Percentiles rank a stretch among this genome's conserved stretches.
Conservation (phyloP, 352 stramenopile species). For the Stramenopiles sp. region DNA sequence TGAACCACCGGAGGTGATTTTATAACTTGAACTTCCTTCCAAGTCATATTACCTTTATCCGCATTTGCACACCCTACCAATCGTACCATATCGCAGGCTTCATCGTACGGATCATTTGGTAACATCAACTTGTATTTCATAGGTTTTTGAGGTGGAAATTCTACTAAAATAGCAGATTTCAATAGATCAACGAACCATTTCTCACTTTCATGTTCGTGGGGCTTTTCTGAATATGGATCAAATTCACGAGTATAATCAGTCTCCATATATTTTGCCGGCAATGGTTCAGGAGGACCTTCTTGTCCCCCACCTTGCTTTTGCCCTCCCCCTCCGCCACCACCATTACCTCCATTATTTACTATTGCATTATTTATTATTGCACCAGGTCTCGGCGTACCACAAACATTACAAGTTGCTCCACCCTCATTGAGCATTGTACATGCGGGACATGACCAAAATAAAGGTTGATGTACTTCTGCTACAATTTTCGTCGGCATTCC, state of each 20-base stretch:
- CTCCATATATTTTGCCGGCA: conserved; percentile 32
- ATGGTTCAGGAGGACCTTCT: too few species aligned
- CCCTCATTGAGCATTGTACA: conserved; percentile 54
- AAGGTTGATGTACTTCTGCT: conserved; percentile 37
- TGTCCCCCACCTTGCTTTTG: too few species aligned
- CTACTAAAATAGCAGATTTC: conserved; percentile 30
- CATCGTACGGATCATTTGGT: too few species aligned
- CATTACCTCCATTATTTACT: not conserved
- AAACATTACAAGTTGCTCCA: conserved; percentile 46
- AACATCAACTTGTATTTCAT: too few species aligned
- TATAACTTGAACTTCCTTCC: too few species aligned
- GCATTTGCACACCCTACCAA: too few species aligned
- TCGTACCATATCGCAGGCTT: too few species aligned
- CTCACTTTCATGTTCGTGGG: conserved; percentile 37
- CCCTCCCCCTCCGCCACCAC: too few species aligned
- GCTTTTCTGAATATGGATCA: conserved; percentile 50
- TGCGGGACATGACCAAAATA: conserved; percentile 58
- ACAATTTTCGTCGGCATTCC: conserved; percentile 33
- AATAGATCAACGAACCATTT: conserved; percentile 48
- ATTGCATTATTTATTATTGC: conserved; percentile 16
- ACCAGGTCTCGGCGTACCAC: conserved; percentile 30
- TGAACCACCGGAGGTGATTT: conserved; percentile 75
- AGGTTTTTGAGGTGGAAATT: too few species aligned
- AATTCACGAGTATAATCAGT: conserved; percentile 39
- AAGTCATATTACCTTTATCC: too few species aligned